Evolutionary conservation across 345 rosid species (phyloP).

Genomic region (Carallia brachiata): DNA sequence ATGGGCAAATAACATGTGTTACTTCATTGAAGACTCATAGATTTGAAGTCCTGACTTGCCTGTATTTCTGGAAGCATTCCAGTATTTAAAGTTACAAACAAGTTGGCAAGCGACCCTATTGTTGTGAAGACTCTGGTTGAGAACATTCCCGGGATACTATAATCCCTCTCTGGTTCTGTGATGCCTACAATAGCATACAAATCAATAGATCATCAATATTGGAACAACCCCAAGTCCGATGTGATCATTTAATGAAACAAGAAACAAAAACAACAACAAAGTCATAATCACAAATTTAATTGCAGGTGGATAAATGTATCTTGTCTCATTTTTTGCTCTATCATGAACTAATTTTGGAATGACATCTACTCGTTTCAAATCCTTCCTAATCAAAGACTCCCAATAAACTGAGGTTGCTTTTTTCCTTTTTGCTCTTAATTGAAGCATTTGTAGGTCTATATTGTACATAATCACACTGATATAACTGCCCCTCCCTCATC

Average conservation of each 20-base stretch:
- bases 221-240: not conserved
- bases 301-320: no score
- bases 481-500: no score
- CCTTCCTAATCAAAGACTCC: no score
- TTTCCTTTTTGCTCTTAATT: no score
- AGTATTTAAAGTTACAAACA: conserved; percentile 83
- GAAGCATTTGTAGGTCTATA: no score
- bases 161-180: conserved; percentile 70
- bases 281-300: no score
- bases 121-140: conserved; percentile 50
- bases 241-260: not conserved
- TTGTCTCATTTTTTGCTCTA: no score
- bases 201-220: not conserved
- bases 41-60: conserved; percentile 23
- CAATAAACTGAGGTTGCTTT: no score
- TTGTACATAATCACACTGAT: no score
- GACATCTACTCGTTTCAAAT: no score
- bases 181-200: conserved; percentile 42
- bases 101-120: conserved; percentile 79
- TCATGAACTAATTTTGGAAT: no score
- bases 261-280: no score
- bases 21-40: not conserved
- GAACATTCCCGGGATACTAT: conserved; percentile 56
- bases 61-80: conserved; percentile 99
- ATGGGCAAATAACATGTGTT: not conserved